Evolutionary conservation across 345 rosid species (phyloP).

Genomic region (Salix exigua): DNA sequence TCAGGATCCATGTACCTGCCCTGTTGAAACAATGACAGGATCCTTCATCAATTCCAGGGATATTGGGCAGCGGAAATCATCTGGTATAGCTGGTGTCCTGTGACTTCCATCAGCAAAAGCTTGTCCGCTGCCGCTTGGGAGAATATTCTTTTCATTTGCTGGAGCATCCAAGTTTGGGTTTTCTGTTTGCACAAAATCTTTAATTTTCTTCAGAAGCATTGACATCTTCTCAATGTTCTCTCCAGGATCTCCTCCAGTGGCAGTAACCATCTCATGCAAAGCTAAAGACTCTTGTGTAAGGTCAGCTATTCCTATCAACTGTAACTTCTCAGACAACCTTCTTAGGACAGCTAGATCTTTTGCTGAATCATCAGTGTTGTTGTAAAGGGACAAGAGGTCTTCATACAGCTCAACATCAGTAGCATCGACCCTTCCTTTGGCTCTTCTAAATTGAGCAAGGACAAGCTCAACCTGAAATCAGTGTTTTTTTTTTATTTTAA

Average conservation of each 20-base stretch:
- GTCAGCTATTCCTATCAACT: slow-evolving; percentile 65
- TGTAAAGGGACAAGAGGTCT: slow-evolving; percentile 60
- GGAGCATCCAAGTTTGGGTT: slow-evolving; percentile 52
- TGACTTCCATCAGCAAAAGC: slow-evolving; percentile 53
- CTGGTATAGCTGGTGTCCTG: slow-evolving; percentile 70
- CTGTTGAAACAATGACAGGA: slow-evolving; percentile 96
- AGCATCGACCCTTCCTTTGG: slow-evolving; percentile 75
- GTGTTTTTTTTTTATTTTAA: background rate
- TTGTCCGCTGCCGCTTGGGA: slow-evolving; percentile 51
- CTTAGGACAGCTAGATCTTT: slow-evolving; percentile 49
- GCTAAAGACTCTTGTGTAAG: slow-evolving; percentile 90
- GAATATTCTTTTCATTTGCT: slow-evolving; percentile 33
- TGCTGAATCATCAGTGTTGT: slow-evolving; percentile 44
- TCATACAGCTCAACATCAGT: slow-evolving; percentile 54
- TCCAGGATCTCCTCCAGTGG: slow-evolving; percentile 63
- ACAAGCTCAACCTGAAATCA: slow-evolving; percentile 78
- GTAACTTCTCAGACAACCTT: slow-evolving; percentile 67
- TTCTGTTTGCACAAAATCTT: slow-evolving; percentile 83
- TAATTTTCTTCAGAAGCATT: slow-evolving; percentile 66
- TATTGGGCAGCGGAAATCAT: slow-evolving; percentile 96
- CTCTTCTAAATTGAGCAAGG: slow-evolving; percentile 75
- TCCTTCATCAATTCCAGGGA: slow-evolving; percentile 94
- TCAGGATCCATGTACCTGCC: slow-evolving; percentile 59
- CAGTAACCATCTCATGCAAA: slow-evolving; percentile 77
- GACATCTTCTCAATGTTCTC: slow-evolving; percentile 85